Base-by-base conservation (phyloP, 2,329 filamentous ascomycete species). In the Lachnellula willkommii region DNA sequence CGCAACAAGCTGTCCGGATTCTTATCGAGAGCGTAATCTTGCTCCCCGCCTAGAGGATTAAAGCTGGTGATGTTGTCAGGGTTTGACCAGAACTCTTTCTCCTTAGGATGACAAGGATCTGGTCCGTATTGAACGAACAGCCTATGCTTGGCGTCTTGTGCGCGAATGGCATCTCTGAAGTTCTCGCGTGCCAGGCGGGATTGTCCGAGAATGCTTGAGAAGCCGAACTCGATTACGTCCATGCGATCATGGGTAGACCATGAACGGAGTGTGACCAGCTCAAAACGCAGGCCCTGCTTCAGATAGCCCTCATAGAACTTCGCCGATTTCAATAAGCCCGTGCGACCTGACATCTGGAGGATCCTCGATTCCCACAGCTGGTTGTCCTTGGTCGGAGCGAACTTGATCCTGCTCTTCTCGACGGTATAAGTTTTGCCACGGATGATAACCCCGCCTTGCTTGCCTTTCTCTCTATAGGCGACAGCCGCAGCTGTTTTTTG, bases 31-130 rank as follows among this genome's bases (percentile, higher is more conserved):
- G 2, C 28, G 9, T 11, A 32, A 32, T 32, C 28, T 11, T 32
- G 9, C 28, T 32, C 28, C 9, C 28, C 9, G 9, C 28, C 28
- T 32, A 12, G 9, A 32, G 9, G 2, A 32, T 32, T 32, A 9
- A 32, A 12, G 28, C 28, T 11, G 28, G 4, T 32, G 9, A 32
- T 4, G 3, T 32, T 32, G 28, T 11, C 28, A 32, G 28, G 28
- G 9, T 12, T 4, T 11, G 9, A 32, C 28, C 28, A 32, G 28
- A 12, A 11, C 28, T 32, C 9, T 12, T 11, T 8, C 4, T 32
- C 28, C 28, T 28, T 17, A 26, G 48, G 35, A 39, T 40, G 42
- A 26, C 61, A 62, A 14, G 61, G 61, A 53, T 63, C 61, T 15
- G 24, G 58, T 40, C 24, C 53, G 46, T 58, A 63, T 20, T 48